Evolutionary conservation across 2,329 filamentous ascomycete genomes (phyloP).

Genomic region (Lachnellula subtilissima): DNA sequence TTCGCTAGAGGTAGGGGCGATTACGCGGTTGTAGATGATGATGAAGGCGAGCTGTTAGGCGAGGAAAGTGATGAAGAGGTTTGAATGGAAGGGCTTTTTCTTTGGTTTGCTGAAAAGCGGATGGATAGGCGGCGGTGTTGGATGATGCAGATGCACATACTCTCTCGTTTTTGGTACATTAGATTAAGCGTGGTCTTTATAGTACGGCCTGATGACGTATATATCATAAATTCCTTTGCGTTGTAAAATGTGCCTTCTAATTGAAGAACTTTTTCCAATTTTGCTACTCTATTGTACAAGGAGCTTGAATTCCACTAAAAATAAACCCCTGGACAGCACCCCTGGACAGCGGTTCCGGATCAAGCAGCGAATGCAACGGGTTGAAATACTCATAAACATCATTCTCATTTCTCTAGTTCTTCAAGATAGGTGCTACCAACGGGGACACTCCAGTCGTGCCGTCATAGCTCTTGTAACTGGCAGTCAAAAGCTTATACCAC

Average conservation of each 20-base stretch:
- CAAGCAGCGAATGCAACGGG: conserved; percentile 30
- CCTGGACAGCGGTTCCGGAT: background rate
- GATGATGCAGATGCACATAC: background rate
- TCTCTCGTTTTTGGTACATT: conserved; percentile 2
- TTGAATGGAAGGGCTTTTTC: conserved; percentile 25
- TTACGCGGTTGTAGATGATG: conserved; percentile 83
- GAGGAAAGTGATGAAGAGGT: conserved; percentile 92
- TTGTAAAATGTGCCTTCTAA: background rate
- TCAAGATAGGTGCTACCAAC: conserved; percentile 52
- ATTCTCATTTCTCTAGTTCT: conserved; percentile 39
- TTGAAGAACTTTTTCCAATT: background rate
- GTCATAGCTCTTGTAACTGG: conserved; percentile 50
- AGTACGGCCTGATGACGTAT: background rate
- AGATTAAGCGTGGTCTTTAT: background rate
- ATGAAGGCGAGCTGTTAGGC: conserved; percentile 89
- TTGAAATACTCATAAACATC: conserved; percentile 55
- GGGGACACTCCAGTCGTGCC: conserved; percentile 47
- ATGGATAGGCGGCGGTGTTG: background rate
- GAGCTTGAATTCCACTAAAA: too few relatives aligned
- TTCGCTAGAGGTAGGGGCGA: conserved; percentile 85
- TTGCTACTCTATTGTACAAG: too few relatives aligned
- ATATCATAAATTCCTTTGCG: background rate
- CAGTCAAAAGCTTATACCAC: conserved; percentile 56
- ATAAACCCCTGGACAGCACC: background rate
- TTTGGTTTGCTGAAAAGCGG: background rate